Evolutionary conservation across 2,329 filamentous ascomycete genomes (phyloP).

Genomic region (Chrysosporium queenslandicum): DNA sequence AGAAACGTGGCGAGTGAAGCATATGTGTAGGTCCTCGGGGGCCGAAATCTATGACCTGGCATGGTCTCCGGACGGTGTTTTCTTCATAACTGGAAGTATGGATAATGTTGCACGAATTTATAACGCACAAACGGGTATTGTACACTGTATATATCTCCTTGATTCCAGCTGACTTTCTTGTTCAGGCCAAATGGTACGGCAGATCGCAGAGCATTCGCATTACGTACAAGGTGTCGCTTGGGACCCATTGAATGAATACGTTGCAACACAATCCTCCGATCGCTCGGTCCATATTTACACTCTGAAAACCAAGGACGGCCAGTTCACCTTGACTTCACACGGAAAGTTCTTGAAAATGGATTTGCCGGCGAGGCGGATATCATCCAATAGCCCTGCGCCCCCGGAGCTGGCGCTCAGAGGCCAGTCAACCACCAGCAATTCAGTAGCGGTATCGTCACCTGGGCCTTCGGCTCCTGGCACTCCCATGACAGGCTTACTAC

Average conservation of each 20-base stretch:
- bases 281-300: constrained; percentile 97
- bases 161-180: not conserved
- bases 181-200: constrained; percentile 60
- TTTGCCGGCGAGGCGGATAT: constrained; percentile 79
- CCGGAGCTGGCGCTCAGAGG: constrained; percentile 53
- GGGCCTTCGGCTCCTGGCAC: constrained; percentile 86
- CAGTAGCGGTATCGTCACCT: constrained; percentile 59
- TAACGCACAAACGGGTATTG: constrained; percentile 75
- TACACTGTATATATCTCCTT: constrained; percentile 10
- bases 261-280: constrained; percentile 95
- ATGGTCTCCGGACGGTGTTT: constrained; percentile 93
- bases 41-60: constrained; percentile 97
- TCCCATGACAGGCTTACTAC: constrained; percentile 74
- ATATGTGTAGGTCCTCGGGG: constrained; percentile 92
- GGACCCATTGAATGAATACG: constrained; percentile 97
- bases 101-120: constrained; percentile 97
- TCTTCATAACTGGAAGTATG: constrained; percentile 99
- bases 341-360: constrained; percentile 85
- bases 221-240: constrained; percentile 97
- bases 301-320: constrained; percentile 89
- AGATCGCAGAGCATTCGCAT: constrained; percentile 95
- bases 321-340: constrained; percentile 71
- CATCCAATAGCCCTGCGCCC: constrained; percentile 83
- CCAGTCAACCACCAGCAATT: constrained; percentile 28
- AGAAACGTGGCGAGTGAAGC: constrained; percentile 91